A percentile compares a stretch with the other conserved stretches of the same genome.
Conservation (phyloP, 2,329 filamentous ascomycete genomes). For the Aspergillus eucalypticola region DNA sequence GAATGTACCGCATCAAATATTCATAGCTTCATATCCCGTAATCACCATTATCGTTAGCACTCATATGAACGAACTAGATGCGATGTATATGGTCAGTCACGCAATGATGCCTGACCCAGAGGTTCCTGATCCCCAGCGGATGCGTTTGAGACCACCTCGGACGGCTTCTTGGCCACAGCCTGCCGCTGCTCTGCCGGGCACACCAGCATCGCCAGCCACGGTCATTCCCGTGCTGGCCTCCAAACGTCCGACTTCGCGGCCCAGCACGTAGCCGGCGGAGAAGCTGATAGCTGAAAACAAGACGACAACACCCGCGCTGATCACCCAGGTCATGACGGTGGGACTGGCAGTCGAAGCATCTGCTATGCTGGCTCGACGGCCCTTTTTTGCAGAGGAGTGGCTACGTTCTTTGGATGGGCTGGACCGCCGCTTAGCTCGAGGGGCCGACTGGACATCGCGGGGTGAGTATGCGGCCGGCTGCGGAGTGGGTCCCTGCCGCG, state of each 20-base stretch:
- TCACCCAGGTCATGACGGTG: conserved; percentile 65
- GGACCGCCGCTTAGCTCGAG: conserved; percentile 32
- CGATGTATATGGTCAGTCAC: conserved; percentile 18
- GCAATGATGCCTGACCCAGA: conserved; percentile 41
- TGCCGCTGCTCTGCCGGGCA: conserved; percentile 35
- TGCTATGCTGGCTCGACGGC: conserved; percentile 31
- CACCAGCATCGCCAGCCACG: conserved; percentile 30
- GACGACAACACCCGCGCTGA: conserved; percentile 65
- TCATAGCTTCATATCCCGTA: neutral
- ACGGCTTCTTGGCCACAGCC: conserved; percentile 50
- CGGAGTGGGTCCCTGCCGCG: conserved; percentile 25
- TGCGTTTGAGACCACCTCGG: conserved; percentile 44
- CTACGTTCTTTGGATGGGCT: conserved; percentile 43
- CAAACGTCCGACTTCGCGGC: conserved; percentile 58
- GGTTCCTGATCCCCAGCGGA: conserved; percentile 45
- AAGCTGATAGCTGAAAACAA: conserved; percentile 66
- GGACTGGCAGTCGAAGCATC: conserved; percentile 51
- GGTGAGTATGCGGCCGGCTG: conserved; percentile 23
- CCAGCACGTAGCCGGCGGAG: conserved; percentile 63
- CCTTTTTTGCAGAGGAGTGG: conserved; percentile 36
- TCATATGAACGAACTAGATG: neutral
- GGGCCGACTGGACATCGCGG: conserved; percentile 9
- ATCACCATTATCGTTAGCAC: neutral
- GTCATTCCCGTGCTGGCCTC: conserved; percentile 45
- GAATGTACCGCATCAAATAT: neutral